Base-by-base conservation (phyloP, 1,284 basidiomycete species). In the Ganoderma lucidum region DNA sequence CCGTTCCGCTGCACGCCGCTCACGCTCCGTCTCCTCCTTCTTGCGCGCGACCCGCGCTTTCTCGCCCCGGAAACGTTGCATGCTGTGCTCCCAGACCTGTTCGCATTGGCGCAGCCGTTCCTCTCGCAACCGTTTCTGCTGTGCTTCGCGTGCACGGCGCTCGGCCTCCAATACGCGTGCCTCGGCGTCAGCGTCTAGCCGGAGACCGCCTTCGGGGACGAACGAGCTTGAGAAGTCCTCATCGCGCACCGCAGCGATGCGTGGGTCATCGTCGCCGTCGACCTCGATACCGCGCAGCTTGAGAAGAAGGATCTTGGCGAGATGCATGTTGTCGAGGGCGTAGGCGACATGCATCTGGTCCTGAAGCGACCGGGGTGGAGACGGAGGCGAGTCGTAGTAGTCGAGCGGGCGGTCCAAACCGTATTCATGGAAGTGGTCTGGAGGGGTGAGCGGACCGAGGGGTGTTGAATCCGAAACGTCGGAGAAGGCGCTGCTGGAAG, bases 311-410 rank as follows among this genome's bases (percentile, higher is more conserved):
- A 88, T 82, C 80, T 89, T 90, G 53, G 90, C 89, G 68, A 87
- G 84, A 69, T 87, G 88, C 70, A 91, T 86, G 80, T 92, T 82
- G 76, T 91, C 90, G 67, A 84, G 81, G 0, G 90, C 88, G 74
- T 91, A 91, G 6, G 90, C 90, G 73, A 85, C 81, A 75, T 91
- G 88, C 59, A 91, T 84, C 77, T 88, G 88, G 81, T 90, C 90
- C 63, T 87, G 83, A 65, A 91, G 83, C 0, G 86, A 84, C 45
- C 79, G 84, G 0, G 84, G 84, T 0, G 86, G 86, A 0, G 84
- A 83, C 0, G 84, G 84, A 0, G 83, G 83, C 0, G 83, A 83
- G 72, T 85, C 83, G 75, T 82, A 82, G 71, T 79, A 78, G 62
- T 79, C 78, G 44, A 77, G 67, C 0, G 70, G 70, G 58, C 55